These are phyloP conservation scores for Atalantia buxifolia DNA, from an alignment of 345 rosid genomes.

Conservation along the genomic window DNA sequence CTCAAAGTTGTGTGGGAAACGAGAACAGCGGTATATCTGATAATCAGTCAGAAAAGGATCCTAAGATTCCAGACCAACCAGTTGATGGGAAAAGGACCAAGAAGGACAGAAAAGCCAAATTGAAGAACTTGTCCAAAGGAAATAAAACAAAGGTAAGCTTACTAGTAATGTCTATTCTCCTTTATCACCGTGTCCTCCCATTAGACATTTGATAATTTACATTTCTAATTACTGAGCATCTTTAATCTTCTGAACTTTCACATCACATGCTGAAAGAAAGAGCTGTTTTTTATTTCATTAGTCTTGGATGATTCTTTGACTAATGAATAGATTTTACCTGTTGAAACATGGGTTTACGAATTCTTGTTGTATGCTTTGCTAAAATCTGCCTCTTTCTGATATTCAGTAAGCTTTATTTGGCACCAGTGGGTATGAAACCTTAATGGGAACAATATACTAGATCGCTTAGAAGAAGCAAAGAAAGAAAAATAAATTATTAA, in stretches of 20 bases:
- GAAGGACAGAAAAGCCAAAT: slow-evolving; percentile 43
- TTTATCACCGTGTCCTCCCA: not conserved
- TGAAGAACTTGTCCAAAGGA: slow-evolving; percentile 66
- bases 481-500: not conserved
- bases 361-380: not conserved
- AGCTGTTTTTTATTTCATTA: not conserved
- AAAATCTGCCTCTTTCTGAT: not conserved
- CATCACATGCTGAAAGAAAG: not conserved
- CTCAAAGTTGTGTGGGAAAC: slow-evolving; percentile 19
- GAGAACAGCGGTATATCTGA: slow-evolving; percentile 26
- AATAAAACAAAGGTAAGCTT: slow-evolving; percentile 70
- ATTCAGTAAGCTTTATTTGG: not conserved
- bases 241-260: not conserved
- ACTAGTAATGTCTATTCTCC: not conserved
- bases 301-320: not conserved
- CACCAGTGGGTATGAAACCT: not conserved
- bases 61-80: slow-evolving; percentile 24
- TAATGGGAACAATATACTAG: not conserved
- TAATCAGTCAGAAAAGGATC: slow-evolving; percentile 29
- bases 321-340: not conserved
- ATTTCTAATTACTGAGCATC: not conserved
- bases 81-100: slow-evolving; percentile 33
- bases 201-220: not conserved
- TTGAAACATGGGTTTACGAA: not conserved
- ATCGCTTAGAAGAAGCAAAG: not conserved